Conservation (phyloP, 2,329 filamentous ascomycete species). For the Catunica adiposa region DNA sequence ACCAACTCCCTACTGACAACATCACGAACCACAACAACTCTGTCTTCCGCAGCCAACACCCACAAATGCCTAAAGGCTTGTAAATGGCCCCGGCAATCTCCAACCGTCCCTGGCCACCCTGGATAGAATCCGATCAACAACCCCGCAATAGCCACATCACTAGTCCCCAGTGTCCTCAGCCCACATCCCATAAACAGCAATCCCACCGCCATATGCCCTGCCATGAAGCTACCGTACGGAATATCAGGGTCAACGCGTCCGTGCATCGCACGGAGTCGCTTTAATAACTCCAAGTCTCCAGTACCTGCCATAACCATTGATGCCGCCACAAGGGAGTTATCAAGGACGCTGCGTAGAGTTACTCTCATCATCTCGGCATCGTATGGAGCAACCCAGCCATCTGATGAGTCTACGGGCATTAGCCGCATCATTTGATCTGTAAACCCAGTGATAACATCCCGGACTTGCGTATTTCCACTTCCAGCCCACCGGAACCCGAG, state of each 20-base stretch:
- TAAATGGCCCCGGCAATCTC: slow-evolving; percentile 86
- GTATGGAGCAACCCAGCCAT: slow-evolving; percentile 34
- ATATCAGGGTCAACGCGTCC: slow-evolving; percentile 70
- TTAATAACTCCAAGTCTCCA: slow-evolving; percentile 71
- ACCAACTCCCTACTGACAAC: slow-evolving; percentile 69
- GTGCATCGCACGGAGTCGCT: slow-evolving; percentile 73
- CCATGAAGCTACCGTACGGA: slow-evolving; percentile 85
- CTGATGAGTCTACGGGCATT: slow-evolving; percentile 33
- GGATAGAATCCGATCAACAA: slow-evolving; percentile 89
- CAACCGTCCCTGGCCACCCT: slow-evolving; percentile 71
- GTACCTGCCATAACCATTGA: slow-evolving; percentile 92
- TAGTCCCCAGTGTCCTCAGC: slow-evolving; percentile 79
- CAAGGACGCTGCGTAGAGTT: slow-evolving; percentile 80
- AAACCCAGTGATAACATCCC: slow-evolving; percentile 69
- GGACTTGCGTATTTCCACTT: slow-evolving; percentile 50
- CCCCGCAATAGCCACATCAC: slow-evolving; percentile 69
- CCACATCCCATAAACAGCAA: slow-evolving; percentile 83
- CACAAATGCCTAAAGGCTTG: slow-evolving; percentile 96
- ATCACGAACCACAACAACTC: slow-evolving; percentile 78
- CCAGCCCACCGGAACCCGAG: slow-evolving; percentile 60
- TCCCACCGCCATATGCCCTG: slow-evolving; percentile 80
- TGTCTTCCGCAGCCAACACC: slow-evolving; percentile 80
- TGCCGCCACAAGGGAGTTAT: slow-evolving; percentile 64
- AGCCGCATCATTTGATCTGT: slow-evolving; percentile 76
- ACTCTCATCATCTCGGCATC: slow-evolving; percentile 71